phyloP scores from a whole-genome alignment of 768 basidiomycete species.

The Clitopilus passeckerianus region DNA sequence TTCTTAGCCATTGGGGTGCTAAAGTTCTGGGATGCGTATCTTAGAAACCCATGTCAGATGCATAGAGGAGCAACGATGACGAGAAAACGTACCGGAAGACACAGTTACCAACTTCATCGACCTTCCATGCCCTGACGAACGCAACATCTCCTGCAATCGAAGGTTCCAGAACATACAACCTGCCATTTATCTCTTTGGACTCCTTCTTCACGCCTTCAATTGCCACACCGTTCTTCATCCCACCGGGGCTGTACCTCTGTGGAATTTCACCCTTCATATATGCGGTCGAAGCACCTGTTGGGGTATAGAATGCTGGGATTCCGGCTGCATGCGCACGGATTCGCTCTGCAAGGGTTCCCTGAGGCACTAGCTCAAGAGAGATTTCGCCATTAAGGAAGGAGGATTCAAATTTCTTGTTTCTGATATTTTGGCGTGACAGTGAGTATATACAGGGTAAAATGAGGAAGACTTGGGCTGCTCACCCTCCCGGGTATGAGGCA shows the following conservation, averaged over 20 bases:
- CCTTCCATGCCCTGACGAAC: conserved; percentile 88
- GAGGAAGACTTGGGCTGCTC: conserved; percentile 9
- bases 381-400: conserved; percentile 79
- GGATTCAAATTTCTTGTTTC: conserved; percentile 83
- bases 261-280: conserved; percentile 79
- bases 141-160: conserved; percentile 80
- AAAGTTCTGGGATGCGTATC: conserved; percentile 88
- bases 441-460: not conserved
- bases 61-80: too few species aligned
- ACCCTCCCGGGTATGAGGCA: conserved; percentile 89
- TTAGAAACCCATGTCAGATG: conserved; percentile 17
- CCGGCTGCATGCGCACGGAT: conserved; percentile 87
- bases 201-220: conserved; percentile 77
- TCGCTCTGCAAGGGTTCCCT: conserved; percentile 87
- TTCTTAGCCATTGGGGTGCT: conserved; percentile 84
- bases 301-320: conserved; percentile 92
- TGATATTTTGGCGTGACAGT: conserved; percentile 19
- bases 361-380: conserved; percentile 84
- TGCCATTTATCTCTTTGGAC: conserved; percentile 70
- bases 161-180: conserved; percentile 76
- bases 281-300: conserved; percentile 83
- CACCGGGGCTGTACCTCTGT: conserved; percentile 72
- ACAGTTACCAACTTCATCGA: conserved; percentile 86
- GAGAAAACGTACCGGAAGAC: conserved; percentile 65
- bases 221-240: conserved; percentile 63